phyloP scores from a whole-genome alignment of 2,329 filamentous ascomycete genomes.

The Neobulgaria alba region DNA sequence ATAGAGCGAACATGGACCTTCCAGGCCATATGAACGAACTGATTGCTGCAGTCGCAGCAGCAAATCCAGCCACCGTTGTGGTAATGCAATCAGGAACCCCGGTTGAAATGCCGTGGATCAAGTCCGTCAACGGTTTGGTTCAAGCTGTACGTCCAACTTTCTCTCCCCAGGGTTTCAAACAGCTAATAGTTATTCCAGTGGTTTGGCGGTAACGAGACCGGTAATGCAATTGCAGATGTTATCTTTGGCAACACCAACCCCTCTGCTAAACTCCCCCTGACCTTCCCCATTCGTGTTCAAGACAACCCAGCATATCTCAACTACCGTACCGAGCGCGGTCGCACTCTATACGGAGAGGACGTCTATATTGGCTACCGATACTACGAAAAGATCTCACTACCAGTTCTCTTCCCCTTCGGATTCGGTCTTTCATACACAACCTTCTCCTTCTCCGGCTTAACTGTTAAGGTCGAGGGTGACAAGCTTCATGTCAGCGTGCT shows the following conservation, averaged over 20 bases:
- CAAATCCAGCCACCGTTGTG: slow-evolving; percentile 61
- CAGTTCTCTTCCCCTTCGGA: slow-evolving; percentile 68
- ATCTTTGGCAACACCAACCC: slow-evolving; percentile 68
- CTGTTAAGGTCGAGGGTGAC: slow-evolving; percentile 36
- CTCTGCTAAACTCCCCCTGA: slow-evolving; percentile 63
- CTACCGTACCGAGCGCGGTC: slow-evolving; percentile 59
- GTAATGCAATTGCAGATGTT: slow-evolving; percentile 70
- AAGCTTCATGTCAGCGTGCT: slow-evolving; percentile 38
- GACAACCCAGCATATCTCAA: slow-evolving; percentile 71
- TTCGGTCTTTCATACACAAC: slow-evolving; percentile 72
- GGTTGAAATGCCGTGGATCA: slow-evolving; percentile 61
- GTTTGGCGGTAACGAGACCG: slow-evolving; percentile 80
- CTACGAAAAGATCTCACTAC: slow-evolving; percentile 62
- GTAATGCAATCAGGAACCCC: slow-evolving; percentile 74
- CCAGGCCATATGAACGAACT: slow-evolving; percentile 65
- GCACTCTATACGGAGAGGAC: slow-evolving; percentile 69
- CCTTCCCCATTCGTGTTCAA: slow-evolving; percentile 56
- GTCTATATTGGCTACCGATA: slow-evolving; percentile 74
- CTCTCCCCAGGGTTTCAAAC: too few relatives aligned
- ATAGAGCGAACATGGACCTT: slow-evolving; percentile 70
- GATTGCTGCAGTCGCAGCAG: slow-evolving; percentile 55
- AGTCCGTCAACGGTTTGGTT: slow-evolving; percentile 46
- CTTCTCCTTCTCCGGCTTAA: slow-evolving; percentile 48
- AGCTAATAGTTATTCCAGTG: too few relatives aligned
- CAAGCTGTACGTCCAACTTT: too few relatives aligned